These are phyloP conservation scores for Vigna reflexopilosa DNA, from an alignment of 306 rosid species.

Conservation along the genomic window DNA sequence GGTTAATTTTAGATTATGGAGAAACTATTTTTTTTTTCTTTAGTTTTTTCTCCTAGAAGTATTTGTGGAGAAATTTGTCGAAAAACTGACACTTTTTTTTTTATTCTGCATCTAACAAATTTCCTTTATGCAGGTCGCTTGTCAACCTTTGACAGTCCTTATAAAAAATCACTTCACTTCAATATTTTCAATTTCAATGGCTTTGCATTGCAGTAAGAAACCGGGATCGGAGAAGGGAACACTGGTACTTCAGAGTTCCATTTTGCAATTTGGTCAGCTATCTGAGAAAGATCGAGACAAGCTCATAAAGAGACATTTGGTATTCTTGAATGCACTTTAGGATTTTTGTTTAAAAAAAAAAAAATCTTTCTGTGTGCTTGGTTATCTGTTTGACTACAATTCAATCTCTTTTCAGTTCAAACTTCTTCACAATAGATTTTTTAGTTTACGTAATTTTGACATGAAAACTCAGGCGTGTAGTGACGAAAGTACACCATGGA, in stretches of 20 bases:
- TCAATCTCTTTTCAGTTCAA: not conserved
- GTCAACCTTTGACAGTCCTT: slow-evolving; percentile 69
- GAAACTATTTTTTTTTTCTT: too few relatives aligned
- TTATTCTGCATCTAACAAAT: slow-evolving; percentile 28
- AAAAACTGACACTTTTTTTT: not conserved
- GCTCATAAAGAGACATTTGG: slow-evolving; percentile 90
- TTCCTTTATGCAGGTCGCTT: slow-evolving; percentile 67
- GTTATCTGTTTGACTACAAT: not conserved
- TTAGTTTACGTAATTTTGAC: not conserved
- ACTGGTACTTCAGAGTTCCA: slow-evolving; percentile 73
- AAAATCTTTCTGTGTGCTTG: not conserved
- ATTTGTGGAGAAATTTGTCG: too few relatives aligned
- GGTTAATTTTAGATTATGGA: too few relatives aligned
- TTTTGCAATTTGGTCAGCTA: slow-evolving; percentile 74
- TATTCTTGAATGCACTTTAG: slow-evolving; percentile 47
- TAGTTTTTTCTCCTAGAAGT: too few relatives aligned
- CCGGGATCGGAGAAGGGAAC: slow-evolving; percentile 73
- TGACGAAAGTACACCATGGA: not conserved
- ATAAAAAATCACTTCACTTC: slow-evolving; percentile 74
- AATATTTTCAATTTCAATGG: slow-evolving; percentile 80
- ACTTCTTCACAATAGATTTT: not conserved
- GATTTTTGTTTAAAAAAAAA: not conserved
- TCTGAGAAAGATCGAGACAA: slow-evolving; percentile 82
- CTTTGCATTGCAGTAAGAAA: slow-evolving; percentile 75
- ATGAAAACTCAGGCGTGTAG: not conserved